phyloP scores from a whole-genome alignment of 2,329 filamentous ascomycete species.

The Aspergillus terreus region DNA sequence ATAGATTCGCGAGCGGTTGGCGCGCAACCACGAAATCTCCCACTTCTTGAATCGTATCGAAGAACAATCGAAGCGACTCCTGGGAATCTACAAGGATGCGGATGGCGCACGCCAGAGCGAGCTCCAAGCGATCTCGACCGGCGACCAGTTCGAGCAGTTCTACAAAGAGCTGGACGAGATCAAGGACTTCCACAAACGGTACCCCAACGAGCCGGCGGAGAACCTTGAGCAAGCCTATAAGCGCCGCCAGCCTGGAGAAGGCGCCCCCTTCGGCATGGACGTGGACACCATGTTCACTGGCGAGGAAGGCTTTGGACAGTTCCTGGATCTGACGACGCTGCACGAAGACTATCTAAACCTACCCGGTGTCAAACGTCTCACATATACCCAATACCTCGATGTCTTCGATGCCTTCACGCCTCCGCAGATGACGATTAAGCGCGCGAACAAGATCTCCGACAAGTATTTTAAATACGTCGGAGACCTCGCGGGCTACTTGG shows the following conservation, averaged over 20 bases:
- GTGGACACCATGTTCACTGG: constrained; percentile 93
- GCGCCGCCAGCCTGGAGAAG: constrained; percentile 61
- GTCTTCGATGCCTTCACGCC: constrained; percentile 81
- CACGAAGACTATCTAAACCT: constrained; percentile 92
- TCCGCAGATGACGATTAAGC: constrained; percentile 69
- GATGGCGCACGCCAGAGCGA: constrained; percentile 70
- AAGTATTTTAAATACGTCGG: constrained; percentile 88
- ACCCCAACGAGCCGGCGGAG: constrained; percentile 92
- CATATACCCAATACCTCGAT: constrained; percentile 90
- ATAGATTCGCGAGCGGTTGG: constrained; percentile 81
- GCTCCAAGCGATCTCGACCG: constrained; percentile 76
- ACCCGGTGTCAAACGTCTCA: constrained; percentile 76
- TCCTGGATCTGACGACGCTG: constrained; percentile 77
- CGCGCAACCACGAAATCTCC: constrained; percentile 86
- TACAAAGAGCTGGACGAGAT: constrained; percentile 78
- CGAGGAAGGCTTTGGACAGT: constrained; percentile 89
- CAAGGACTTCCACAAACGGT: constrained; percentile 82
- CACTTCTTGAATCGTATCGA: constrained; percentile 86
- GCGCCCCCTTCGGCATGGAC: constrained; percentile 60
- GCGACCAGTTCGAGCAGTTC: constrained; percentile 86
- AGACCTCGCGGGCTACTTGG: constrained; percentile 75
- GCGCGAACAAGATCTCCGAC: constrained; percentile 83
- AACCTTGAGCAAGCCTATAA: constrained; percentile 93
- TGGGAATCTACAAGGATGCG: constrained; percentile 80
- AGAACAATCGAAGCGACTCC: constrained; percentile 73